Evolutionary conservation across 2,329 filamentous ascomycete genomes (phyloP).

Genomic region (Dothistroma pini): DNA sequence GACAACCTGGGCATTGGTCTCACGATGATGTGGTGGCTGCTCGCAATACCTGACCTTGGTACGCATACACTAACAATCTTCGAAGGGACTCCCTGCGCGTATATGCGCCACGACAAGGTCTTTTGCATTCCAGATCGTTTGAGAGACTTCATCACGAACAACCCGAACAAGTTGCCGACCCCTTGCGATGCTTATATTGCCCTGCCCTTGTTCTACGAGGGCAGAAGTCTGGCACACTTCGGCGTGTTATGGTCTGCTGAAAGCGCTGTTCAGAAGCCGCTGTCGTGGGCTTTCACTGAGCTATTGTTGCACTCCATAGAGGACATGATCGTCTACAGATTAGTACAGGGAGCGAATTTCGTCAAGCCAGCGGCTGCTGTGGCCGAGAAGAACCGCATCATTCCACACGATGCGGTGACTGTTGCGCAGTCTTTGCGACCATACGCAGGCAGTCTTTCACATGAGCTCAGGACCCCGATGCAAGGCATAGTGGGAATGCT

Average conservation of each 20-base stretch:
- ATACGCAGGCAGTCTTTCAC: conserved; percentile 68
- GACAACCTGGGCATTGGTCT: too few species aligned
- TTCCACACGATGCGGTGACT: conserved; percentile 55
- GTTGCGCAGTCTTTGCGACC: conserved; percentile 64
- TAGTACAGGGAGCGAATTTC: conserved; percentile 54
- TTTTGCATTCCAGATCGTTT: conserved; percentile 63
- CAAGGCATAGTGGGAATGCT: conserved; percentile 73
- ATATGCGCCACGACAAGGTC: conserved; percentile 70
- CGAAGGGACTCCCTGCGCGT: conserved; percentile 50
- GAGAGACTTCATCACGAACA: conserved; percentile 56
- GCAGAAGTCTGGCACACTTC: conserved; percentile 66
- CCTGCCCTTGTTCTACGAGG: conserved; percentile 61
- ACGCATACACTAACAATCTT: too few species aligned
- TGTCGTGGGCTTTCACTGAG: conserved; percentile 65
- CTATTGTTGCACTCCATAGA: conserved; percentile 66
- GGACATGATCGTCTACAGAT: conserved; percentile 59
- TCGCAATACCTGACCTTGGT: background rate
- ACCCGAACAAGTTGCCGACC: conserved; percentile 59
- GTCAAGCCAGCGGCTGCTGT: conserved; percentile 27
- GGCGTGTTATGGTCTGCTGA: conserved; percentile 68
- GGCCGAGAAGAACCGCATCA: conserved; percentile 42
- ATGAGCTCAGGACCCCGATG: conserved; percentile 70
- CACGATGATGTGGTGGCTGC: too few species aligned
- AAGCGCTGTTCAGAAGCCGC: conserved; percentile 52
- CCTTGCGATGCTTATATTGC: conserved; percentile 64